phyloP scores from a whole-genome alignment of 2,329 filamentous ascomycete species.

The Paecilomyces sp. region DNA sequence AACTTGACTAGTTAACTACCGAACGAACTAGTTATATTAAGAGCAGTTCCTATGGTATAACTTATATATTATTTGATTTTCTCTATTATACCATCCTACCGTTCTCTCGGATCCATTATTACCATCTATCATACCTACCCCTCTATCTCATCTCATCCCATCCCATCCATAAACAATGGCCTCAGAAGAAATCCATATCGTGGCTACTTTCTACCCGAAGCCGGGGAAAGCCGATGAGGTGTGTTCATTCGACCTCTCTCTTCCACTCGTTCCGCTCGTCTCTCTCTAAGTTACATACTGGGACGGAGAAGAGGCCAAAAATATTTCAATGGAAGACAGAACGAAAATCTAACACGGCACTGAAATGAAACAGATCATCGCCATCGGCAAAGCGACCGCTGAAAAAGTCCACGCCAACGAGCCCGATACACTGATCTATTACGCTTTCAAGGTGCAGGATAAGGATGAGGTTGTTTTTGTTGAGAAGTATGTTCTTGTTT shows the following conservation, averaged over 20 bases:
- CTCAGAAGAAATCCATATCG: slow-evolving; percentile 20
- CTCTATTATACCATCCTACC: too few relatives aligned
- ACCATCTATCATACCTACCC: too few relatives aligned
- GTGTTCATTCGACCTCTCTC: not conserved
- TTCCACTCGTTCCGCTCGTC: too few relatives aligned
- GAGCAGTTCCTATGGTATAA: too few relatives aligned
- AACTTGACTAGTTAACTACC: too few relatives aligned
- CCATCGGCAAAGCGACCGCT: slow-evolving; percentile 16
- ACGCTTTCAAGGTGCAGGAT: slow-evolving; percentile 17
- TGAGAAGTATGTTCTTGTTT: slow-evolving; percentile 18
- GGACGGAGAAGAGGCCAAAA: too few relatives aligned
- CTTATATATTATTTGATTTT: too few relatives aligned
- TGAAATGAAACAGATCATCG: slow-evolving; percentile 14
- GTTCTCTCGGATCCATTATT: too few relatives aligned
- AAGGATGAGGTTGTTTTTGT: slow-evolving; percentile 25
- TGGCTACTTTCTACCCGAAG: slow-evolving; percentile 21
- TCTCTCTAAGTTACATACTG: too few relatives aligned
- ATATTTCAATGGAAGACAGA: not conserved
- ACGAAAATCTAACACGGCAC: not conserved
- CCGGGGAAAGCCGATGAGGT: slow-evolving; percentile 26
- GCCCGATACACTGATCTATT: slow-evolving; percentile 24
- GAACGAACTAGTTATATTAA: too few relatives aligned
- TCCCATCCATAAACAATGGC: slow-evolving; percentile 13
- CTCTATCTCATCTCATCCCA: too few relatives aligned
- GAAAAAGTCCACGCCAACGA: slow-evolving; percentile 24